These are phyloP conservation scores for Globisporangium nunn DNA, from an alignment of 352 stramenopile genomes.

Conservation along the genomic window DNA sequence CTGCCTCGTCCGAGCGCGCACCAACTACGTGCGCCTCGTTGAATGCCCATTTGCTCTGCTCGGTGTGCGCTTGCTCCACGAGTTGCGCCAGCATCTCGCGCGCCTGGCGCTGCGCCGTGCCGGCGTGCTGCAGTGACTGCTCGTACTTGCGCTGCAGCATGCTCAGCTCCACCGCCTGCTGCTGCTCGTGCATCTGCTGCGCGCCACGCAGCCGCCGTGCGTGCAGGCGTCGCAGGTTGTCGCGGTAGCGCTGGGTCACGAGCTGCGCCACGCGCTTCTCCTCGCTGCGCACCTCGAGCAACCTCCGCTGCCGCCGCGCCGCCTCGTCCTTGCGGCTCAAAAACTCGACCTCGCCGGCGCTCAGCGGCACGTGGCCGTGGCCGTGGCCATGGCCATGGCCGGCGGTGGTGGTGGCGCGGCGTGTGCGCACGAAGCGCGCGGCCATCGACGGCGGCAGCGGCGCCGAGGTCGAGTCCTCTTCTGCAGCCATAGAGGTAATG, in stretches of 20 bases:
- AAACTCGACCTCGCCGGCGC: constrained; percentile 51
- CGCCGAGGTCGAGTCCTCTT: not conserved
- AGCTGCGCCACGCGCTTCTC: constrained; percentile 56
- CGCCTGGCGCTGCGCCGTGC: constrained; percentile 51
- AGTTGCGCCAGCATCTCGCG: constrained; percentile 48
- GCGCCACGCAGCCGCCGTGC: constrained; percentile 20
- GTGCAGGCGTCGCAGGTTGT: constrained; percentile 53
- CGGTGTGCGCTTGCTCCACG: constrained; percentile 35
- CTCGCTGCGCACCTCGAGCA: constrained; percentile 51
- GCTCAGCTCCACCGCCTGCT: constrained; percentile 36
- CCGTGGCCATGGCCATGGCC: too few species aligned
- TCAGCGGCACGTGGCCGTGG: constrained; percentile 53
- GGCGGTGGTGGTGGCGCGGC: constrained; percentile 3
- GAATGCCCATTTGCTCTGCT: constrained; percentile 51
- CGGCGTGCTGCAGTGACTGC: constrained; percentile 52
- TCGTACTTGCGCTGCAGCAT: constrained; percentile 47
- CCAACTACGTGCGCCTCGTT: constrained; percentile 27
- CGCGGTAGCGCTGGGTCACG: constrained; percentile 63
- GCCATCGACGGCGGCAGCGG: constrained; percentile 9
- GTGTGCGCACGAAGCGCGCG: constrained; percentile 14
- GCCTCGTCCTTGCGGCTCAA: constrained; percentile 50
- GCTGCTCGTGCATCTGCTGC: constrained; percentile 18
- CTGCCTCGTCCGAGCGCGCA: constrained; percentile 26
- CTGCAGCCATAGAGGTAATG: constrained; percentile 4
- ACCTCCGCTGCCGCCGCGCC: constrained; percentile 32